phyloP scores from a whole-genome alignment of 2,329 filamentous ascomycete genomes.

The Aspergillus calidoustus region DNA sequence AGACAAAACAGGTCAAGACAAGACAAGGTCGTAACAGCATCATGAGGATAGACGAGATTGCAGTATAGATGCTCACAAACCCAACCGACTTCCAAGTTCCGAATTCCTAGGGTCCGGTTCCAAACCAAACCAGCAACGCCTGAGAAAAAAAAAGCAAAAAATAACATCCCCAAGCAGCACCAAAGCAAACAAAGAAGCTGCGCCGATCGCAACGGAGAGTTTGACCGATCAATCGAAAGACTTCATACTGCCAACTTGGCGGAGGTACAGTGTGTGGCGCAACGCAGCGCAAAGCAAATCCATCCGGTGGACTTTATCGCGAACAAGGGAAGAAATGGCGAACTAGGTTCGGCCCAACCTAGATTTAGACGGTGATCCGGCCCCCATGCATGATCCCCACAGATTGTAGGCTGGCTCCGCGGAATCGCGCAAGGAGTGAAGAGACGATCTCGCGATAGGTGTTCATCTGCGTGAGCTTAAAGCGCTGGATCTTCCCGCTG shows the following conservation, averaged over 20 bases:
- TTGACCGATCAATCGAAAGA: not conserved
- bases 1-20: not conserved
- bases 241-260: not conserved
- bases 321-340: not conserved
- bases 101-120: too few relatives aligned
- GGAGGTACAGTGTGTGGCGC: not conserved
- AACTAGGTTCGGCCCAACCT: not conserved
- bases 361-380: slow-evolving; percentile 26
- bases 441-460: slow-evolving; percentile 43
- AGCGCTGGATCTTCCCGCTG: slow-evolving; percentile 56
- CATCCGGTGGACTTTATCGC: not conserved
- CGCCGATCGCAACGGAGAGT: not conserved
- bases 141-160: not conserved
- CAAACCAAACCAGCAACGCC: not conserved
- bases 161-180: not conserved
- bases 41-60: not conserved
- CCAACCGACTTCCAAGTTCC: not conserved
- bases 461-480: slow-evolving; percentile 46
- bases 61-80: not conserved
- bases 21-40: not conserved
- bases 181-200: not conserved
- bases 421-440: slow-evolving; percentile 33
- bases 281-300: not conserved
- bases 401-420: slow-evolving; percentile 28
- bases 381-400: slow-evolving; percentile 31